Conservation (phyloP, 2,329 filamentous ascomycete genomes). For the Nemania sp. region DNA sequence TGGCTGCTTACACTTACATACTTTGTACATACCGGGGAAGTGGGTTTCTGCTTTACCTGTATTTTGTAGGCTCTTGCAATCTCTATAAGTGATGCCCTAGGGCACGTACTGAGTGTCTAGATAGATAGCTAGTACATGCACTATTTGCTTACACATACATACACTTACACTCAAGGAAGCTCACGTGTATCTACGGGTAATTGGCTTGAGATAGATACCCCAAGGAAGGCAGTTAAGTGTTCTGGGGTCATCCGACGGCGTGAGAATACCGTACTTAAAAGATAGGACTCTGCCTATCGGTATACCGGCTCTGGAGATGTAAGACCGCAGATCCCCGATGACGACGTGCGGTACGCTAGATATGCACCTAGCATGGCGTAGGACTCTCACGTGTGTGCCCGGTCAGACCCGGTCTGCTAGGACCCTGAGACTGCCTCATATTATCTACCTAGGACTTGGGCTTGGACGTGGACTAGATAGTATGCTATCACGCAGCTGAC, state of each 20-base stretch:
- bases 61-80: too few relatives aligned
- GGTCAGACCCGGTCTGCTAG: neutral
- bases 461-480: neutral
- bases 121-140: too few relatives aligned
- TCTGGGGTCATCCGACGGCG: slow-evolving; percentile 2
- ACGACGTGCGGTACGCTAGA: neutral
- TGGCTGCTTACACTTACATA: slow-evolving; percentile 13
- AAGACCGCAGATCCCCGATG: slow-evolving; percentile 15
- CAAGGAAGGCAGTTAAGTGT: neutral
- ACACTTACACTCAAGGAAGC: too few relatives aligned
- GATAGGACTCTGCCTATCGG: too few relatives aligned
- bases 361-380: neutral
- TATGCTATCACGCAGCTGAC: too few relatives aligned
- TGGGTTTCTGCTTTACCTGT: too few relatives aligned
- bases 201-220: slow-evolving; percentile 18
- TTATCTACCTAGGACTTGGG: neutral
- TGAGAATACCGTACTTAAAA: neutral
- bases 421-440: neutral
- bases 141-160: too few relatives aligned
- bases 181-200: too few relatives aligned
- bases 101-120: too few relatives aligned
- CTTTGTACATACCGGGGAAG: neutral
- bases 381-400: neutral
- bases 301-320: neutral
- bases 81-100: too few relatives aligned